Base-by-base conservation (phyloP, 2,329 filamentous ascomycete species). In the Hypoxylon sp. region DNA sequence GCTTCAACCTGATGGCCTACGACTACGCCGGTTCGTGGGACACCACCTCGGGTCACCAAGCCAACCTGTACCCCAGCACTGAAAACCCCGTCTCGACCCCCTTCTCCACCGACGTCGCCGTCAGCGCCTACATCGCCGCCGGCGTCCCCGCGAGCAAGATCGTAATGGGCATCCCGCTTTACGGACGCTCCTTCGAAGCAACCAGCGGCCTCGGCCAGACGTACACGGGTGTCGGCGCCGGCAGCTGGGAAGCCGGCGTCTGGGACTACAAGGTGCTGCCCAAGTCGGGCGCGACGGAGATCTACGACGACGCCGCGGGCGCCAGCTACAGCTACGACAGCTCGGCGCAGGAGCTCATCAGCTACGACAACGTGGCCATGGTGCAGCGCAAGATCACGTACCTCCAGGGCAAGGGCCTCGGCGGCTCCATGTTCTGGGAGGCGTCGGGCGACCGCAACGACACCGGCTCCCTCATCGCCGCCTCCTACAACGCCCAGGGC, bases 391-490 rank as follows among this genome's bases (percentile, higher is more conserved):
- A 95, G 79, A 86, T 87, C 4, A 72, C 79, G 2, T 94, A 90
- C 74, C 85, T 93, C 69, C 82, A 84, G 76, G 72, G 78, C 51
- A 81, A 83, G 57, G 84, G 87, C 0, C 81, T 95, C 0, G 91
- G 89, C 3, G 92, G 92, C 22, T 88, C 85, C 28, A 94, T 95
- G 91, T 96, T 91, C 85, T 96, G 92, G 92, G 91, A 95, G 75
- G 88, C 86, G 15, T 91, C 88, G 64, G 87, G 83, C 6, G 92
- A 96, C 75, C 84, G 84, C 71, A 81, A 72, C 3, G 86, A 83
- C 17, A 77, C 76, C 10, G 82, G 84, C 2, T 91, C 88, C 68
- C 78, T 95, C 70, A 89, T 91, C 50, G 65, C 62, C n/a, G 51
- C 72, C 2, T 65, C 72, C 0, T 74, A 63, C 68, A 67, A 62